A percentile compares a stretch with the other conserved stretches of the same genome.
Conservation (phyloP, 2,329 filamentous ascomycete species). For the Aspergillus fumigatus region DNA sequence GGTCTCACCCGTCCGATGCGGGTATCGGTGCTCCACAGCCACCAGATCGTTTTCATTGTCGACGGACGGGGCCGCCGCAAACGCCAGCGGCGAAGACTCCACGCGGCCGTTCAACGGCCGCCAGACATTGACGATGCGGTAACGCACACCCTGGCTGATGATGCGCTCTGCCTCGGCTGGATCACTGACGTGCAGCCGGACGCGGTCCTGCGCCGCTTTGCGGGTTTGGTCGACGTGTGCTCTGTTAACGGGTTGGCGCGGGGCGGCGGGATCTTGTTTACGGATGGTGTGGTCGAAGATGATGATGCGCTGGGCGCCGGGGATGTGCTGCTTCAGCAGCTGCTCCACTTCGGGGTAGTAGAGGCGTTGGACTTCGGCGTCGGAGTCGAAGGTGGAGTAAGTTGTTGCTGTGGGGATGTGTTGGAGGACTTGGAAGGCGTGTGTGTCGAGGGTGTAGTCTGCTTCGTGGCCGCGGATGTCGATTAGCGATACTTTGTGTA, state of each 20-base stretch:
- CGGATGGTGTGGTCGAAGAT: conserved; percentile 89
- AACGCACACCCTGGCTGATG: conserved; percentile 55
- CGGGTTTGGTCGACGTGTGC: conserved; percentile 84
- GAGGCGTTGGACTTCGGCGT: conserved; percentile 62
- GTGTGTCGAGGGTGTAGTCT: conserved; percentile 62
- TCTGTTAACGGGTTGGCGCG: conserved; percentile 63
- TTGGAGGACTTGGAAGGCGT: conserved; percentile 67
- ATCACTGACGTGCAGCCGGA: conserved; percentile 60
- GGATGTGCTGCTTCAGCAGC: conserved; percentile 63
- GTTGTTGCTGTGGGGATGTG: conserved; percentile 53
- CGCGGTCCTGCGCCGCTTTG: conserved; percentile 60
- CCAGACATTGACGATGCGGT: conserved; percentile 88
- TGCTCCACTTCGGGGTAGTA: conserved; percentile 85
- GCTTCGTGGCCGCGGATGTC: conserved; percentile 71
- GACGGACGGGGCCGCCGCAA: conserved; percentile 54
- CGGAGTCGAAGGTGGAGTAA: conserved; percentile 56
- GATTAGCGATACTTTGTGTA: conserved; percentile 55
- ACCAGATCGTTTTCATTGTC: conserved; percentile 59
- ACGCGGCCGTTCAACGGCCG: conserved; percentile 59
- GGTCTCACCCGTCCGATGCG: conserved; percentile 67
- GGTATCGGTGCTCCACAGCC: conserved; percentile 69
- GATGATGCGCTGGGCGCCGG: conserved; percentile 61
- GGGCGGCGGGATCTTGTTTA: conserved; percentile 54
- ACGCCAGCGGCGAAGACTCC: conserved; percentile 53
- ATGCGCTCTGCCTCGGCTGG: conserved; percentile 61